Percentiles rank a stretch among this genome's conserved stretches.
Evolutionary conservation across 495 filamentous ascomycete species (phyloP).

Genomic region (Hypoxylon fragiforme): DNA sequence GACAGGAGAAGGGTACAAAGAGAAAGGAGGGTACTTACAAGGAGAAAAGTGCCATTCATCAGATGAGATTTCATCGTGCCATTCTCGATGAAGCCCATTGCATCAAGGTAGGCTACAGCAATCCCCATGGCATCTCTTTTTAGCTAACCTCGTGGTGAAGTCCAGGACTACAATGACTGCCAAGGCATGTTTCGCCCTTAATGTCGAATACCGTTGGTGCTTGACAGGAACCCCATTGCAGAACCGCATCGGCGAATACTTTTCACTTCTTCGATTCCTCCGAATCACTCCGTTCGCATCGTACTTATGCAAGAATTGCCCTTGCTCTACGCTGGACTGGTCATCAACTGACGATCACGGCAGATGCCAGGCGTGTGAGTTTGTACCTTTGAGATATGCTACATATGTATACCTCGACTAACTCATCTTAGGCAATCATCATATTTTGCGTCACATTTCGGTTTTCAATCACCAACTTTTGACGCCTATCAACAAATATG

Average conservation of each 20-base stretch:
- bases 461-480: slow-evolving; percentile 95
- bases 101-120: slow-evolving; percentile 66
- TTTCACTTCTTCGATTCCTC: slow-evolving; percentile 89
- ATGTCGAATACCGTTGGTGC: slow-evolving; percentile 89
- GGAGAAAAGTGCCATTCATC: slow-evolving; percentile 85
- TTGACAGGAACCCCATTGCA: slow-evolving; percentile 93
- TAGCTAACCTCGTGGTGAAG: slow-evolving; percentile 35
- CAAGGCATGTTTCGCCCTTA: slow-evolving; percentile 89
- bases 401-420: slow-evolving; percentile 12
- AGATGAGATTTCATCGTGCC: slow-evolving; percentile 83
- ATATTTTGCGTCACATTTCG: slow-evolving; percentile 83
- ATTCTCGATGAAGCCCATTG: slow-evolving; percentile 96
- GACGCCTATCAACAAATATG: slow-evolving; percentile 69
- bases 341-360: slow-evolving; percentile 62
- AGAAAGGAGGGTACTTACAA: slow-evolving; percentile 70
- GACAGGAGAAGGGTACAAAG: slow-evolving; percentile 87
- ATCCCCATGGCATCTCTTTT: neutral
- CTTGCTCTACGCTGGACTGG: slow-evolving; percentile 84
- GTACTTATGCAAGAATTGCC: slow-evolving; percentile 87
- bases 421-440: slow-evolving; percentile 43
- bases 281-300: slow-evolving; percentile 84
- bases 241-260: slow-evolving; percentile 96
- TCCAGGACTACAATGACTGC: slow-evolving; percentile 83
- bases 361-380: slow-evolving; percentile 66
- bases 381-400: neutral